Percentiles rank a stretch among this genome's conserved stretches.
phyloP scores from a whole-genome alignment of 345 rosid genomes.

The Moricandia moricandioides region DNA sequence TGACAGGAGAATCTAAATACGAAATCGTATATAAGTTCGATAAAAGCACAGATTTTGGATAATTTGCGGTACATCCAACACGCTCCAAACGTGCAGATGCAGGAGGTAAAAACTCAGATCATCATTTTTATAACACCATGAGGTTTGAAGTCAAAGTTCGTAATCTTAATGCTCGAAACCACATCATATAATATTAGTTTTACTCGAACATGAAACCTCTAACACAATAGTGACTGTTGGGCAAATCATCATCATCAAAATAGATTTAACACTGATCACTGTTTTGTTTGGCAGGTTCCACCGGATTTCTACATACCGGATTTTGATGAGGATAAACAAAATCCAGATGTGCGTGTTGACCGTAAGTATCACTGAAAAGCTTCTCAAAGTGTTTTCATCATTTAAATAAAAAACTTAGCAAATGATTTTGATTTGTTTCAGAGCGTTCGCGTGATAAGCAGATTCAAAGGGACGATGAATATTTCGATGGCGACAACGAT shows the following conservation, averaged over 20 bases:
- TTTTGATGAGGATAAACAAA: constrained; percentile 84
- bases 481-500: constrained; percentile 81
- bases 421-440: constrained; percentile 34
- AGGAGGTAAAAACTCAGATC: constrained; percentile 62
- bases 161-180: too few species aligned
- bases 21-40: constrained; percentile 78
- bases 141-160: too few species aligned
- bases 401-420: neutral
- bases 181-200: too few species aligned
- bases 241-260: neutral
- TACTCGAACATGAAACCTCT: too few species aligned
- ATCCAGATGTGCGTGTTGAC: constrained; percentile 79
- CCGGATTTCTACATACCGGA: constrained; percentile 94
- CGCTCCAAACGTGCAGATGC: constrained; percentile 95
- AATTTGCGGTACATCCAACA: constrained; percentile 87
- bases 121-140: too few species aligned
- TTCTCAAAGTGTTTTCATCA: neutral
- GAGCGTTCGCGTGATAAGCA: constrained; percentile 91
- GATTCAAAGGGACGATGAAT: constrained; percentile 86
- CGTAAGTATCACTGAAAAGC: constrained; percentile 54
- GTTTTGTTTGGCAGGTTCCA: constrained; percentile 62
- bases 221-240: too few species aligned
- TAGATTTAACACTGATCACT: neutral
- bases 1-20: constrained; percentile 84
- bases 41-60: constrained; percentile 87